A percentile compares a stretch with the other conserved stretches of the same genome.
These are phyloP conservation scores for Epichloe baconii DNA, from an alignment of 2,329 filamentous ascomycete species.

Conservation along the genomic window DNA sequence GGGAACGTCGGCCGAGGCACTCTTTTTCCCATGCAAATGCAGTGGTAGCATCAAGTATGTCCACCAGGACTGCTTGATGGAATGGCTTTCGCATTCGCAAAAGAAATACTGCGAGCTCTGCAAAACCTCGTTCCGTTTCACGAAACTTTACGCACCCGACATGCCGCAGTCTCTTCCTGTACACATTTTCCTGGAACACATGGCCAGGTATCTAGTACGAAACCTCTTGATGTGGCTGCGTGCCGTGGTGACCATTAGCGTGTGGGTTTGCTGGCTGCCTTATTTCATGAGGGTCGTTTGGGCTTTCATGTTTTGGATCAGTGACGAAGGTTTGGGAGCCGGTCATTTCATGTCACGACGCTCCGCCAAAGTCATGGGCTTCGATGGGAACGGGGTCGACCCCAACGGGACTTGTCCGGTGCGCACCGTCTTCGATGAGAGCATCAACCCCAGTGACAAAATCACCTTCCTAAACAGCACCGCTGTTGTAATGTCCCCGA, in stretches of 20 bases:
- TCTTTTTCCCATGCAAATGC: conserved; percentile 98
- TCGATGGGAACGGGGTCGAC: not conserved
- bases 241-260: conserved; percentile 61
- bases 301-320: conserved; percentile 90
- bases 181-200: conserved; percentile 67
- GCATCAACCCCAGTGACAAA: conserved; percentile 2
- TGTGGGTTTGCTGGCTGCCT: conserved; percentile 83
- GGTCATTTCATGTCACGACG: conserved; percentile 11
- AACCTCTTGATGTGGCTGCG: conserved; percentile 69
- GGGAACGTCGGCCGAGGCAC: conserved; percentile 64
- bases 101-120: conserved; percentile 99
- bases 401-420: not conserved
- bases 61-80: conserved; percentile 95
- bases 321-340: conserved; percentile 53
- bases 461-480: conserved; percentile 9
- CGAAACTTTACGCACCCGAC: conserved; percentile 86
- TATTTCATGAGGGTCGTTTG: conserved; percentile 86
- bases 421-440: conserved; percentile 7
- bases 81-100: conserved; percentile 96
- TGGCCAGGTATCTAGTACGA: conserved; percentile 57
- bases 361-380: not conserved
- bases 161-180: conserved; percentile 81
- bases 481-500: conserved; percentile 11
- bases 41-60: conserved; percentile 98
- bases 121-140: conserved; percentile 97